phyloP scores from a whole-genome alignment of 208 protist species.

The Acanthamoeba lugdunensis region DNA sequence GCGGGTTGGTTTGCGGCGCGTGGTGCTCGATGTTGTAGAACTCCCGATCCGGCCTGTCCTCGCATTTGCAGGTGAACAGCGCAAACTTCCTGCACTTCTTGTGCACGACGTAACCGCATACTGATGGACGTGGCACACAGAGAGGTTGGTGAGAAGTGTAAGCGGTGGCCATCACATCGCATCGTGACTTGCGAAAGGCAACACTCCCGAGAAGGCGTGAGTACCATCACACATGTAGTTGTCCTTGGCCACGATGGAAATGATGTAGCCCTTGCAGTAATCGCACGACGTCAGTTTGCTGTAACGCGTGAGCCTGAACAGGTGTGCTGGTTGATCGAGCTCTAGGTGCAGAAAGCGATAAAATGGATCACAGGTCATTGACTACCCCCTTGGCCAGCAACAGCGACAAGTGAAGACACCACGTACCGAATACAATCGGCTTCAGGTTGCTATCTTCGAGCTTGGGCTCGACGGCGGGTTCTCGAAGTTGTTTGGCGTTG shows the following conservation, averaged over 20 bases:
- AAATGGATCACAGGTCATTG: neutral
- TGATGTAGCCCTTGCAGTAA: conserved; percentile 52
- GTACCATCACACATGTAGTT: conserved; percentile 65
- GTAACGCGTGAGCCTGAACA: conserved; percentile 30
- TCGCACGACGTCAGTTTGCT: conserved; percentile 55
- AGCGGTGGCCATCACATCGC: neutral
- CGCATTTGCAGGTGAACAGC: conserved; percentile 44
- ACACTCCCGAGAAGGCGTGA: neutral
- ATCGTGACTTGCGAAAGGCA: neutral
- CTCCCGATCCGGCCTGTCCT: neutral
- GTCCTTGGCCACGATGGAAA: conserved; percentile 23
- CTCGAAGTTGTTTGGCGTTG: neutral
- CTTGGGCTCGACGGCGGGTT: neutral
- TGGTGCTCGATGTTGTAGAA: conserved; percentile 12
- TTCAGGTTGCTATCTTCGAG: conserved; percentile 29
- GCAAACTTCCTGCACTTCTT: conserved; percentile 62
- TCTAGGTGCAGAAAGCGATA: neutral
- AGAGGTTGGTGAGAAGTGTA: neutral
- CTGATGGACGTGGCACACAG: neutral
- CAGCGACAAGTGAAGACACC: neutral
- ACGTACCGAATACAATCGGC: conserved; percentile 24
- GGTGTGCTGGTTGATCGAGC: conserved; percentile 26
- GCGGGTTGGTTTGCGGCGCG: neutral
- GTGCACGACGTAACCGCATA: conserved; percentile 36
- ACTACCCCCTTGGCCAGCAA: neutral